Evolutionary conservation across 768 basidiomycete genomes (phyloP), one percentile per base, ranked within the genome.

Genomic region (Lentinula detonsa): DNA sequence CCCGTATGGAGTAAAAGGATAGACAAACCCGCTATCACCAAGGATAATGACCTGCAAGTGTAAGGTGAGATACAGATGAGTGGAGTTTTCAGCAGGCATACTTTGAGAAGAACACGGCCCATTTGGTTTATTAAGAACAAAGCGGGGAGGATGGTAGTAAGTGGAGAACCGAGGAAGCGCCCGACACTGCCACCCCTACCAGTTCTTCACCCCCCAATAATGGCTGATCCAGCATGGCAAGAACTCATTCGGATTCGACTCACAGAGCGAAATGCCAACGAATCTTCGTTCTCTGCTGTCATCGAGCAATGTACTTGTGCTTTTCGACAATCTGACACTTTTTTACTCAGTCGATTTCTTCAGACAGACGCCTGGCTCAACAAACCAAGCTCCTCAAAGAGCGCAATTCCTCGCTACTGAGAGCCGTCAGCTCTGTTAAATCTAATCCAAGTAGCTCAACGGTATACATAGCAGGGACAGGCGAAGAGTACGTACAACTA

Each of bases 301-400:
- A 95, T 98, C 64, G 91, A 95, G 70, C 93, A 96, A 78, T 96
- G 95, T 97, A 74, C 57, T 54, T 60, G 50, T 60, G 55, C 21
- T 64, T 53, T 58, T 61, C 33, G 65, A 67, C 57, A 54, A 16
- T 64, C 64, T 49, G 33, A 49, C 64, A 58, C 55, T 64, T 57
- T 59, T 56, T 57, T 21, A 52, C 45, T 54, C 28, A 28, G 28
- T 28, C 28, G 28, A 28, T 45, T 58, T 52, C 58, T 21, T 57
- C 60, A 98, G 95, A 95, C 78, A 86, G 91, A 63, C 86, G 93
- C 69, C 81, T 98, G 65, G 94, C 95, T 3, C 91, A 93, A 69
- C 93, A 95, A 73, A 91, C 95, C 21, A 88, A 92, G 68, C 81
- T 95, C 15, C 80, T 98, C 69, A 96, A 93, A 71, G 91, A 96